phyloP scores from a whole-genome alignment of 768 basidiomycete genomes.

The Tulasnella sp. region DNA sequence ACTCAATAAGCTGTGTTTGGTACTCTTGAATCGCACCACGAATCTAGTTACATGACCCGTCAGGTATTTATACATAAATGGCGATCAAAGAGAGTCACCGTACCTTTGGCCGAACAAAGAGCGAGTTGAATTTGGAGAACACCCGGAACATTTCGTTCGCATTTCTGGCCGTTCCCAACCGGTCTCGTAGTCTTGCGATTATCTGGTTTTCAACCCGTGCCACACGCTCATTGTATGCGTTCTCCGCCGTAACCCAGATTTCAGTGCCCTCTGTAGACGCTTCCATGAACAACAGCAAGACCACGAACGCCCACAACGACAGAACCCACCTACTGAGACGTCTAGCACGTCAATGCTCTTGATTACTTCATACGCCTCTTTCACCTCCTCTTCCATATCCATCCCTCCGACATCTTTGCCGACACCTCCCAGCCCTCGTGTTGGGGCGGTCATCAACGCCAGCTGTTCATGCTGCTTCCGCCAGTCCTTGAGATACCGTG shows the following conservation, averaged over 20 bases:
- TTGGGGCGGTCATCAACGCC: constrained; percentile 93
- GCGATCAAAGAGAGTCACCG: constrained; percentile 10
- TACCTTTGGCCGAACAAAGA: constrained; percentile 94
- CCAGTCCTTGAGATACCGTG: constrained; percentile 81
- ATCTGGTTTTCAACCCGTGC: constrained; percentile 98
- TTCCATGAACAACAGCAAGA: constrained; percentile 5
- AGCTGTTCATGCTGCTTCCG: constrained; percentile 96
- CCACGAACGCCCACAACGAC: background rate
- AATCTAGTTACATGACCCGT: constrained; percentile 45
- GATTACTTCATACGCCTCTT: constrained; percentile 92
- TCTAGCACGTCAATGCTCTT: constrained; percentile 95
- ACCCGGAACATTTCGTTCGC: constrained; percentile 99
- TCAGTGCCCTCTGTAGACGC: constrained; percentile 72
- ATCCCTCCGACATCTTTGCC: constrained; percentile 76
- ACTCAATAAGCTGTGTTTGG: constrained; percentile 96
- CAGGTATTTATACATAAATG: background rate
- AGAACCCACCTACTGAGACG: constrained; percentile 70
- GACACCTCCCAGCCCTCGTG: constrained; percentile 66
- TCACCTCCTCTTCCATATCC: constrained; percentile 97
- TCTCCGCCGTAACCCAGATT: constrained; percentile 95
- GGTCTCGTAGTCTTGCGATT: constrained; percentile 82
- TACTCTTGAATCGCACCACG: constrained; percentile 98
- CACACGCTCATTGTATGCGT: constrained; percentile 95
- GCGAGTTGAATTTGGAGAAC: constrained; percentile 94
- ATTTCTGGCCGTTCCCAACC: constrained; percentile 88